Evolutionary conservation across 2,329 filamentous ascomycete species (phyloP), one percentile per base, ranked within the genome.

Genomic region (Dactylellina drechsleri): DNA sequence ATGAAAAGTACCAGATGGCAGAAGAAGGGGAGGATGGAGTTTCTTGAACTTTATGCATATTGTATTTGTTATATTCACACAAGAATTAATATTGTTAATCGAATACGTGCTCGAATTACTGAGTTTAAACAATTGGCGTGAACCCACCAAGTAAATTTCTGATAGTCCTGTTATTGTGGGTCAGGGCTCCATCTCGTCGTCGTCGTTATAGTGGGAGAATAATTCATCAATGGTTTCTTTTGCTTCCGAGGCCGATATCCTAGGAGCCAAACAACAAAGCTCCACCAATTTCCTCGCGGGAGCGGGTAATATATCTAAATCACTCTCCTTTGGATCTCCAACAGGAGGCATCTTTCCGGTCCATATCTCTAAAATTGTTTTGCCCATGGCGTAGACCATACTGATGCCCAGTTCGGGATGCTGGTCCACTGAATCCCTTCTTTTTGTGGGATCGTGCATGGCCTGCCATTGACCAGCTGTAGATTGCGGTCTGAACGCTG

Each of bases 341-440:
- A 70, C 47, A 0, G 47, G 50, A 12, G 72, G 72, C 58, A 70
- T 56, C 23, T 56, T 76, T 4, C 60, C 59, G 2, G 28, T 28
- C 58, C 53, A 76, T n/a, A 76, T 70, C 40, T 76, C 72, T n/a
- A 76, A 18, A 10, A 76, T 61, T 4, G 72, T 76, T 23, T 76
- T 76, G 2, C 72, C 72, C 65, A 76, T 68, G 8, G 72, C 64
- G n/a, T 76, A 76, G 2, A 76, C 72, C 72, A 76, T 76, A 45
- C 65, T 65, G 15, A 76, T 76, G 10, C 65, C 66, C 1, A 68
- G 12, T 43, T 76, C 72, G 1, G 59, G 65, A 36, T 66, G 65
- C 20, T 70, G 65, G 7, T 67, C 70, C 3, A 71, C 59, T 1
- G 66, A 71, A 3, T 65, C 66, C 52, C 59, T 64, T 26, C 66